phyloP scores from a whole-genome alignment of 495 filamentous ascomycete species.

The Cudoniella acicularis region DNA sequence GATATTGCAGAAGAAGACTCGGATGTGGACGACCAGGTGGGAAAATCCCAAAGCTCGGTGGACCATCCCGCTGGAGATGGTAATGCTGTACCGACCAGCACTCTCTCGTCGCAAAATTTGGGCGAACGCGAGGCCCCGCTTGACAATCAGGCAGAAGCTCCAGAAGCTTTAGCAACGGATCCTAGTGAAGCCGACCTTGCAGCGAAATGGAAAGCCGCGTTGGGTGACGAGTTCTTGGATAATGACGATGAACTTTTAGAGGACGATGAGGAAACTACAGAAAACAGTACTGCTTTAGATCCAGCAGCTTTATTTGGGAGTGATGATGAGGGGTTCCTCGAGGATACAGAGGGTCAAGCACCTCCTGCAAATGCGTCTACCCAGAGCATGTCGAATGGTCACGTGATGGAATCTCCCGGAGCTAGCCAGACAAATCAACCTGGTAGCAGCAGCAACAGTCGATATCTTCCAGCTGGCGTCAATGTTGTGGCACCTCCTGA shows the following conservation, averaged over 20 bases:
- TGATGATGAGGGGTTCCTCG: conserved; percentile 71
- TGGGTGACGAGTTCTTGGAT: conserved; percentile 73
- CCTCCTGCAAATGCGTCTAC: neutral
- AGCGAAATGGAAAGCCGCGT: conserved; percentile 77
- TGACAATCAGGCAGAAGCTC: conserved; percentile 25
- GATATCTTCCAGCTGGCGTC: conserved; percentile 24
- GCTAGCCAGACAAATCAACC: conserved; percentile 1
- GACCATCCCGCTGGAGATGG: conserved; percentile 24
- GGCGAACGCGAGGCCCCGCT: conserved; percentile 16
- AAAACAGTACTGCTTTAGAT: conserved; percentile 40
- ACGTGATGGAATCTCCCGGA: conserved; percentile 29
- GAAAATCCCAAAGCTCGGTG: conserved; percentile 31
- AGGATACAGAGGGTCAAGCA: conserved; percentile 47
- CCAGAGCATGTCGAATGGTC: conserved; percentile 21
- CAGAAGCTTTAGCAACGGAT: conserved; percentile 24
- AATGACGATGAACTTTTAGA: conserved; percentile 50
- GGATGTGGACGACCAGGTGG: conserved; percentile 27
- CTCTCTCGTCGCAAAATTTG: conserved; percentile 24
- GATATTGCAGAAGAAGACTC: conserved; percentile 18
- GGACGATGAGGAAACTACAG: conserved; percentile 69
- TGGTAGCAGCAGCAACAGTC: conserved; percentile 12
- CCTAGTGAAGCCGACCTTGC: conserved; percentile 59
- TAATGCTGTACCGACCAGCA: conserved; percentile 25
- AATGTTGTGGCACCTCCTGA: neutral
- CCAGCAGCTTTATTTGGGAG: conserved; percentile 39